These are phyloP conservation scores for Byssothecium circinans DNA, from an alignment of 2,329 filamentous ascomycete species.

Conservation along the genomic window DNA sequence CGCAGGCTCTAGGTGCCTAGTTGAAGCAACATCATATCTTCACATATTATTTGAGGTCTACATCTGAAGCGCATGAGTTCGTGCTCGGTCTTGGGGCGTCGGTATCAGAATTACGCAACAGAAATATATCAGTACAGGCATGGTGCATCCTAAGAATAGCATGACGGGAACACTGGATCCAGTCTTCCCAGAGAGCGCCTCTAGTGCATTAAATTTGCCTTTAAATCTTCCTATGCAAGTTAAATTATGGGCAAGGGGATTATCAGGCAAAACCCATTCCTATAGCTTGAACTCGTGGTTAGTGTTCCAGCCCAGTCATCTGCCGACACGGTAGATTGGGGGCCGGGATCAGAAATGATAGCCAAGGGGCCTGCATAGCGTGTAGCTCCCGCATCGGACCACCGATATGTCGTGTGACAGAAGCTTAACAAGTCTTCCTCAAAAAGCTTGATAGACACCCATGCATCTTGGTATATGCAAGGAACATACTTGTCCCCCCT, in stretches of 20 bases:
- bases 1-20: conserved; percentile 7
- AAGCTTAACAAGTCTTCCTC: background rate
- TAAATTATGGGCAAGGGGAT: too few relatives aligned
- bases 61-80: too few relatives aligned
- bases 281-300: too few relatives aligned
- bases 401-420: background rate
- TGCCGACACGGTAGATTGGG: background rate
- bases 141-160: background rate
- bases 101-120: background rate
- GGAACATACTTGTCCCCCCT: background rate
- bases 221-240: too few relatives aligned
- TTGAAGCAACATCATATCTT: background rate
- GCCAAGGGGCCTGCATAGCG: background rate
- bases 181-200: too few relatives aligned
- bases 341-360: background rate
- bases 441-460: background rate
- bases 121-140: background rate
- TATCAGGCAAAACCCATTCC: too few relatives aligned
- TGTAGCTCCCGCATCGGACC: background rate
- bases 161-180: too few relatives aligned
- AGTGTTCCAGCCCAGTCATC: too few relatives aligned
- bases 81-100: background rate
- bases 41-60: too few relatives aligned
- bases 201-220: too few relatives aligned
- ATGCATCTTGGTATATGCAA: background rate